These are phyloP conservation scores for Letharia columbiana DNA, from an alignment of 495 filamentous ascomycete genomes.

Conservation along the genomic window DNA sequence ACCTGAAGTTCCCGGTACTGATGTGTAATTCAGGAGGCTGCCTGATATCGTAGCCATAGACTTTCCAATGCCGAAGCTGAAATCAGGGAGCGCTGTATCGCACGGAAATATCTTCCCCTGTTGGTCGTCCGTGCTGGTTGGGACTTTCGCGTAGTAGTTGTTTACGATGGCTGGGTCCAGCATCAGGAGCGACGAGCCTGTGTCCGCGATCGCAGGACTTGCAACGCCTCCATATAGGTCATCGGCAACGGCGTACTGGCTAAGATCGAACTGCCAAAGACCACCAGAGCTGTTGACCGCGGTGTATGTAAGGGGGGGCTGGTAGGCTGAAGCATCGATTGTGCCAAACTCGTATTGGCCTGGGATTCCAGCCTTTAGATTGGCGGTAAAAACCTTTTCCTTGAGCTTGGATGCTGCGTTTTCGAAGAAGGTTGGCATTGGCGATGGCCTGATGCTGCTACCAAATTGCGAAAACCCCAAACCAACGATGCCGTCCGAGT, in stretches of 20 bases:
- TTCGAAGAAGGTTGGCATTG: constrained; percentile 64
- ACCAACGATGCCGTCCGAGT: constrained; percentile 67
- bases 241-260: constrained; percentile 36
- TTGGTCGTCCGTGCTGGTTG: constrained; percentile 41
- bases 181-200: constrained; percentile 65
- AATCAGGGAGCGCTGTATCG: constrained; percentile 49
- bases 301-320: constrained; percentile 54
- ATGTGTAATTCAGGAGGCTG: constrained; percentile 54
- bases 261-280: constrained; percentile 67
- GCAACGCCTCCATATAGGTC: background rate
- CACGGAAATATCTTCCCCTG: constrained; percentile 62
- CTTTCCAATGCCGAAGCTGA: constrained; percentile 56
- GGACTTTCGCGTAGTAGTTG: constrained; percentile 55
- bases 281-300: constrained; percentile 54
- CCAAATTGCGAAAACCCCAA: constrained; percentile 58
- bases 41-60: constrained; percentile 59
- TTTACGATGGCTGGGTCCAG: constrained; percentile 51
- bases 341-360: constrained; percentile 73
- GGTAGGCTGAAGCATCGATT: constrained; percentile 59
- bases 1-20: constrained; percentile 28
- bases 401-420: constrained; percentile 56
- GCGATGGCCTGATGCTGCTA: constrained; percentile 49
- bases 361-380: constrained; percentile 50
- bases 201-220: constrained; percentile 52
- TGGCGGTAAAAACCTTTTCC: constrained; percentile 63